Conservation (phyloP, 768 basidiomycete species). For the Auricularia sp. region DNA sequence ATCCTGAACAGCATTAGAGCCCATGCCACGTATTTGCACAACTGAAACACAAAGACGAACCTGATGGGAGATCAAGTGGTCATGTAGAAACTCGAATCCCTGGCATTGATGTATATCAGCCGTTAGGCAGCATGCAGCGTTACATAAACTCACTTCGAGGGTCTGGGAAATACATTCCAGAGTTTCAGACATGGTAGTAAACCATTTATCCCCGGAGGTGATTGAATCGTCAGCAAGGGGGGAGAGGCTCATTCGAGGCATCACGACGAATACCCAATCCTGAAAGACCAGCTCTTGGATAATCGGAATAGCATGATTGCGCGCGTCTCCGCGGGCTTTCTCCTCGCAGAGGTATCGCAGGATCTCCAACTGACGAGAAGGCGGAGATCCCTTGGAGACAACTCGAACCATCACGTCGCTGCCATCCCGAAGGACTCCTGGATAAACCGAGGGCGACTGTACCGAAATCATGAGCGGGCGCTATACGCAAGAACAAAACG, state of each 20-base stretch:
- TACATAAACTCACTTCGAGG: background rate
- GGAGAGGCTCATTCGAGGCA: background rate
- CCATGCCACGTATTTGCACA: no score
- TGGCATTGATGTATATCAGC: background rate
- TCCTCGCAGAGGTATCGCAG: background rate
- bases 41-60: background rate
- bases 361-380: background rate
- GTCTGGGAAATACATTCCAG: background rate
- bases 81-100: background rate
- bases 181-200: background rate
- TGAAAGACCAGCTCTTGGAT: background rate
- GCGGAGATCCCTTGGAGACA: background rate
- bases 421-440: background rate
- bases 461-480: background rate
- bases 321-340: background rate
- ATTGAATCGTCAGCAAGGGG: background rate
- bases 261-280: background rate
- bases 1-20: background rate
- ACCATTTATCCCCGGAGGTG: background rate
- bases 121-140: background rate
- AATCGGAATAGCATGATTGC: background rate
- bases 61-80: background rate
- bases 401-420: background rate
- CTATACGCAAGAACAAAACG: background rate
- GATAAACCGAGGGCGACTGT: background rate